phyloP scores from a whole-genome alignment of 2,329 filamentous ascomycete species.

The Capronia coronata region DNA sequence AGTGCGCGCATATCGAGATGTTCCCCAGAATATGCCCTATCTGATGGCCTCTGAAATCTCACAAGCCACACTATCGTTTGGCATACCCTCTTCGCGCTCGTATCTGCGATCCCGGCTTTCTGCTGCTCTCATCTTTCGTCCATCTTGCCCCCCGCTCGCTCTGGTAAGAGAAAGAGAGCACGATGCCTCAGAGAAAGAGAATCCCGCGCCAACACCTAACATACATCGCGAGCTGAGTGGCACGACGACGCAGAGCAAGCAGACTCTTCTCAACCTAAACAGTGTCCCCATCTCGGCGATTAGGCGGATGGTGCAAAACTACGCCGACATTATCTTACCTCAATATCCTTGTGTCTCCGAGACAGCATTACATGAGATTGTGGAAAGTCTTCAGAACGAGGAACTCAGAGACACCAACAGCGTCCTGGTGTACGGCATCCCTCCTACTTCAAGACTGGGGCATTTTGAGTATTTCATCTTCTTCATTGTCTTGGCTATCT shows the following conservation, averaged over 20 bases:
- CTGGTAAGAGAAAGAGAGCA: conserved; percentile 5
- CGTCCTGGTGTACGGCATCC: background rate
- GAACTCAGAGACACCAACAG: conserved; percentile 2
- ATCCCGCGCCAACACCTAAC: background rate
- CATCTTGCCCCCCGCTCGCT: conserved; percentile 10
- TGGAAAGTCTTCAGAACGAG: conserved; percentile 3
- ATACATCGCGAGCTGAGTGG: background rate
- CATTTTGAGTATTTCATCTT: conserved; percentile 1
- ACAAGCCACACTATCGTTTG: background rate
- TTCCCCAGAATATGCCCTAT: background rate
- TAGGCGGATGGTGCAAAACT: conserved; percentile 7
- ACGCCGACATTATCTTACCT: conserved; percentile 1
- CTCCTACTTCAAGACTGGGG: background rate
- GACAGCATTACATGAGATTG: conserved; percentile 4
- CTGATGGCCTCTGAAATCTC: conserved; percentile 1
- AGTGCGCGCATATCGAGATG: conserved; percentile 1
- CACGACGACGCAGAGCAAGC: conserved; percentile 31
- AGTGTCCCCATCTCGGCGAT: conserved; percentile 10
- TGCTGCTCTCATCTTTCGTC: conserved; percentile 5
- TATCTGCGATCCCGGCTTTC: background rate
- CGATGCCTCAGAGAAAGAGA: background rate
- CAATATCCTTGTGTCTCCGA: conserved; percentile 16
- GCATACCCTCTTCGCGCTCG: background rate
- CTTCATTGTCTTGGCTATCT: conserved; percentile 14
- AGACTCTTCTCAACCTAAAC: conserved; percentile 33